Base-by-base conservation (phyloP, 148 eudicot species). In the Dianthus caryophyllus region DNA sequence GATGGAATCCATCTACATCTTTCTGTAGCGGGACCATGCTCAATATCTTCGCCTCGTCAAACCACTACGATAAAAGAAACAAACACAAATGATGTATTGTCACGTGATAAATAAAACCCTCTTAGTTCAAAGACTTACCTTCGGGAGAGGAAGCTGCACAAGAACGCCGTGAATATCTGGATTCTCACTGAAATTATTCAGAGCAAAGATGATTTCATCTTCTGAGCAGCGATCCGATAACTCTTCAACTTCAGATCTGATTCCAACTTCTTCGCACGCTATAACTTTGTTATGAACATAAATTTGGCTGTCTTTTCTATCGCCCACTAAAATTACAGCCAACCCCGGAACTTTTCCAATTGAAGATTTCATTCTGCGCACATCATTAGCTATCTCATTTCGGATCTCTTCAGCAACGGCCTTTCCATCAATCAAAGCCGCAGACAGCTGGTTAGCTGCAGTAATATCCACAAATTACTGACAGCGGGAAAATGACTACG, bases 1-100 rank as follows among this genome's bases (percentile, higher is more conserved):
- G 97, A 77, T 90, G 91, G 46, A 90, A 87, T 22, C 97, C 97
- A 73, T 90, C 97, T 14, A 90, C 91, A 49, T 90, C 97, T 73
- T 90, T 90, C 71, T 88, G 87, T 61, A 90, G 53, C 41, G 57
- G 76, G 70, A 90, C 65, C 79, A 68, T 69, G 69, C 73, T 75
- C 44, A 88, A 77, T 72, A 90, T 88, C 56, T 74, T 85, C 21
- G 61, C 86, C 79, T 85, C 90, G 11, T 82, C 72, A 74, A 90
- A 66, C 76, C 79, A 89, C 94, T 90, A 79, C 66, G 60, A 46
- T 16, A 29, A 29, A 10, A 0, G 63, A 36, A 54, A 8, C 8
- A 29, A 12, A 54, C 30, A n/a, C 24, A 50, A 55, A 53, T n/a
- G 26, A 36, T 54, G 31, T 41, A 15, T 30, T 33, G 9, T 38